Base-by-base conservation (phyloP, 345 rosid genomes). In the Dipteronia sinensis region DNA sequence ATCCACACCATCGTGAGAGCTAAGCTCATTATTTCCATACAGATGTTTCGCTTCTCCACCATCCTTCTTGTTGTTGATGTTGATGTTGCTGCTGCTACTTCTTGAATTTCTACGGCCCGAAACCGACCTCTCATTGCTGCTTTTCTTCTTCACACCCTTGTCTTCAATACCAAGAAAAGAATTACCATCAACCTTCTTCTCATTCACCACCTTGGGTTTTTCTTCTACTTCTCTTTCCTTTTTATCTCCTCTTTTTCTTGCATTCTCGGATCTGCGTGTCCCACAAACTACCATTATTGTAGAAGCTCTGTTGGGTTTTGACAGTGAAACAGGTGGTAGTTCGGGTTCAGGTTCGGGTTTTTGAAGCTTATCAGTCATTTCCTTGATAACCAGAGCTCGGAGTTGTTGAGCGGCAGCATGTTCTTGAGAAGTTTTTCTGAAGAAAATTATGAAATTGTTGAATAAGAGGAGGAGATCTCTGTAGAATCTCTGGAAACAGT, bases 1-100 rank as follows among this genome's bases (percentile, higher is more conserved):
- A 76, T 77, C 87, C 62, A 77, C 8, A 6, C 78, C 71, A 15
- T 86, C 91, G 55, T 86, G 90, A 6, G 90, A 89, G 40, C 92
- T 86, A 22, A 86, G 83, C 81, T 86, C 92, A 66, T 89, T 87
- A 7, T 84, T 86, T 3, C 92, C 90, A 29, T 76, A 81, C 29
- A 68, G 77, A 63, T 79, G 90, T 73, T 81, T 77, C 13, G 40
- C 25, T 29, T 80, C 87, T 67, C 67, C 84, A 31, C 67, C 64
- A 59, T 27, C 64, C 20, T 7, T 59, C 27, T n/a, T 56, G 62
- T 53, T 53, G 59, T 12, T 13, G 59, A 4, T 53, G n/a, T 17
- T 51, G 56, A 4, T 55, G n/a, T 17, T 53, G 16, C n/a, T 59
- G 23, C n/a, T 59, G 9, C 64, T 25, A 0, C 74, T 74, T 53